Conservation (phyloP, 805 yeast genomes). For the Metschnikowia matae region DNA sequence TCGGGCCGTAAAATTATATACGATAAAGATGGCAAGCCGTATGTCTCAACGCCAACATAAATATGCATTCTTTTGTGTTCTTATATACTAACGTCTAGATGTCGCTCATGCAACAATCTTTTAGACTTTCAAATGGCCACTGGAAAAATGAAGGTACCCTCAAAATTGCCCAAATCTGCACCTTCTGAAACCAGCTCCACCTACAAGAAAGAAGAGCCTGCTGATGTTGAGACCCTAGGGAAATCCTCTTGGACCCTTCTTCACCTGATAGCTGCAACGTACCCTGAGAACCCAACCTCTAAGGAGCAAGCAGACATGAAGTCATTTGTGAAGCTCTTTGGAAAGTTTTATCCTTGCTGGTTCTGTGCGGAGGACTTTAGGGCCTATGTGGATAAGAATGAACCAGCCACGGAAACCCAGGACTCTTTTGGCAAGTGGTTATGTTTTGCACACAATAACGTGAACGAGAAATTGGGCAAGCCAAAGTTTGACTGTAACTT, state of each 20-base stretch:
- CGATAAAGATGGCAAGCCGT: conserved; percentile 93
- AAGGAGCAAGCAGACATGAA: conserved; percentile 68
- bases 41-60: conserved; percentile 30
- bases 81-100: conserved; percentile 35
- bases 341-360: conserved; percentile 89
- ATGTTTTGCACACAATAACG: conserved; percentile 92
- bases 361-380: conserved; percentile 86
- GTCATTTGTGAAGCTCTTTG: conserved; percentile 64
- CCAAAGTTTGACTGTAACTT: conserved; percentile 78
- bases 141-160: conserved; percentile 13
- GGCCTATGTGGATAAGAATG: conserved; percentile 48
- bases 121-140: conserved; percentile 71
- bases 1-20: conserved; percentile 67
- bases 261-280: conserved; percentile 86
- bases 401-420: conserved; percentile 58
- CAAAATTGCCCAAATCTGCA: conserved; percentile 4
- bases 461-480: conserved; percentile 83
- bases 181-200: conserved; percentile 2
- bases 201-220: conserved; percentile 62
- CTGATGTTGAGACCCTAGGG: conserved; percentile 80
- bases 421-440: conserved; percentile 87
- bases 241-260: conserved; percentile 87
- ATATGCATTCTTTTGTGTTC: background rate
- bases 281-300: conserved; percentile 64
- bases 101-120: conserved; percentile 84